Evolutionary conservation across 257 asterid species (phyloP), one percentile per base, ranked within the genome.

Genomic region (Striga asiatica): DNA sequence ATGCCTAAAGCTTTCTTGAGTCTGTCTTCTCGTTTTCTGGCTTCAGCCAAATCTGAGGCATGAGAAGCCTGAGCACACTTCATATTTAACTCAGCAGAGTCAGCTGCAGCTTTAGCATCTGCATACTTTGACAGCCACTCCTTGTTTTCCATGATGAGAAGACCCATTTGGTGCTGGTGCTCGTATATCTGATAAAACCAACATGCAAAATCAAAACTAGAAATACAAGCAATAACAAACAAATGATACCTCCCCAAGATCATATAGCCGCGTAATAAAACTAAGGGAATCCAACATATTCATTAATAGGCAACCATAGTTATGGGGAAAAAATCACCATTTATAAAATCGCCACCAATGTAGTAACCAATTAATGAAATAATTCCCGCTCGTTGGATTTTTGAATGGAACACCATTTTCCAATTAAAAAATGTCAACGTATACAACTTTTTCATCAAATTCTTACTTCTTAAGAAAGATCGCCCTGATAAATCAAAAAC

Each of bases 91-190:
- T 84, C 94, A 41, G 94, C 81, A 4, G 91, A 65, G 58, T 77
- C 95, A 8, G 86, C 81, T 5, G 61, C 49, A 52, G 86, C 72
- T 68, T 73, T 76, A 42, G 83, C 71, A 67, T 88, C 87, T 48
- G 82, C 96, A 21, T 74, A 72, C 72, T 81, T 81, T 37, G 94
- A 73, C 66, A 68, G 70, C 95, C 95, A 88, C 6, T 88, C 85
- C 61, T 88, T 92, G 45, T 67, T 82, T 66, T 88, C 99, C 82
- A 92, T 22, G 62, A 92, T 71, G 56, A 88, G 87, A 72, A 92
- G 83, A 8, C 99, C 99, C 99, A 92, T 88, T 28, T 88, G 99
- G 75, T 92, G 82, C 58, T 92, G 97, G 70, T 85, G 88, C 6
- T 88, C 94, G 43, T 84, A 71, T 42, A 88, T 56, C 99, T 92